phyloP scores from a whole-genome alignment of 352 stramenopile species.

The Pythium dissotocum region DNA sequence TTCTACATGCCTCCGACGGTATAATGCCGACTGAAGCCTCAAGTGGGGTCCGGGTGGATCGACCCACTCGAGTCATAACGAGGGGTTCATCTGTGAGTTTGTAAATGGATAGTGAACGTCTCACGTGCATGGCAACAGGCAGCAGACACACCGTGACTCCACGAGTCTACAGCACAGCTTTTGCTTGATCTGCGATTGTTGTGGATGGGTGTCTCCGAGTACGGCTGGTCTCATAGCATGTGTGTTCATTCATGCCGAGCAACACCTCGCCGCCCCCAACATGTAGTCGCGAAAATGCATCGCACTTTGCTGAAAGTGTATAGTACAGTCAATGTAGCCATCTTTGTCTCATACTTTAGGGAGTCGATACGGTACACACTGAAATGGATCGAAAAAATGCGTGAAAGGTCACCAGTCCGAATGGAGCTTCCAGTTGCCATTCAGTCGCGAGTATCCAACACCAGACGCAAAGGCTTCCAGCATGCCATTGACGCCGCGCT shows the following conservation, averaged over 20 bases:
- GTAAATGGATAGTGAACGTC: not conserved
- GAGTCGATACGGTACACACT: not conserved
- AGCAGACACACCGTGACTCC: not conserved
- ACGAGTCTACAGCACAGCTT: not conserved
- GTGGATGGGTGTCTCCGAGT: not conserved
- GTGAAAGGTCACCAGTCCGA: slow-evolving; percentile 7
- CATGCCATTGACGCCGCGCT: slow-evolving; percentile 71
- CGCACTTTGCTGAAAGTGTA: no score
- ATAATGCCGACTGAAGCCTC: not conserved
- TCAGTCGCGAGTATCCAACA: not conserved
- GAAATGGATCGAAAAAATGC: slow-evolving; percentile 5
- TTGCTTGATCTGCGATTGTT: not conserved
- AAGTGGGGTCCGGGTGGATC: not conserved
- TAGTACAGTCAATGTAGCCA: not conserved
- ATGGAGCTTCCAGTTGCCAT: not conserved
- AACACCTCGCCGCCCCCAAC: no score
- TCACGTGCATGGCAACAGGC: not conserved
- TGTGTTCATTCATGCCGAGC: not conserved
- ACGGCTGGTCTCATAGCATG: not conserved
- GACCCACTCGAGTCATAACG: no score
- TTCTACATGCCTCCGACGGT: not conserved
- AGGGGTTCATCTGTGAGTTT: not conserved
- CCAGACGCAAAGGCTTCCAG: not conserved
- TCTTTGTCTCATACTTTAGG: not conserved
- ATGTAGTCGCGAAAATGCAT: no score